Conservation (phyloP, 2,329 filamentous ascomycete species). For the Rosellinia necatrix region DNA sequence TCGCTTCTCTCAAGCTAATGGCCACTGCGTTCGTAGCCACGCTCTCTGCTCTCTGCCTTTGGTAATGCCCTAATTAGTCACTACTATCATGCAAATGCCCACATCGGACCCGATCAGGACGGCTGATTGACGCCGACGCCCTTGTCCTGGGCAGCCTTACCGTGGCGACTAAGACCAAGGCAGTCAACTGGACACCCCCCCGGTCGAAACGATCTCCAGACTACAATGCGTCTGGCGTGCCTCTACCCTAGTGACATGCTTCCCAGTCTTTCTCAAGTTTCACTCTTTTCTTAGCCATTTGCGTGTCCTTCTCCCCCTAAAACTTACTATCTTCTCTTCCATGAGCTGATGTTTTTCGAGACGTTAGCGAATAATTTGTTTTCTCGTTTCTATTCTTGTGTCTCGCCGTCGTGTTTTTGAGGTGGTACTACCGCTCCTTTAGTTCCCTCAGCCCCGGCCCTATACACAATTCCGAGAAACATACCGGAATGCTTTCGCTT, state of each 20-base stretch:
- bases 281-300: conserved; percentile 10
- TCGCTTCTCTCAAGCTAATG: conserved; percentile 1
- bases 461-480: conserved; percentile 9
- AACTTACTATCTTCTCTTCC: not conserved
- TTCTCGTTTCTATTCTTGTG: conserved; percentile 12
- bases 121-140: not conserved
- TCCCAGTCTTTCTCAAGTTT: conserved; percentile 1
- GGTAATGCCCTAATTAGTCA: not conserved
- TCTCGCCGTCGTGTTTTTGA: conserved; percentile 12
- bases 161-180: not conserved
- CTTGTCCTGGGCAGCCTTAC: not conserved
- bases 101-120: too few relatives aligned
- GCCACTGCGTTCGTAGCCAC: not conserved
- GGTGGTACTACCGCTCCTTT: conserved; percentile 24
- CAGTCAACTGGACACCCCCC: too few relatives aligned
- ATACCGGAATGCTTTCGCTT: conserved; percentile 25
- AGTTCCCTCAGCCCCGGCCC: conserved; percentile 2
- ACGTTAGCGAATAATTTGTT: not conserved
- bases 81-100: conserved; percentile 1
- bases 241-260: too few relatives aligned
- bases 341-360: conserved; percentile 23
- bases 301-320: not conserved
- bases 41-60: too few relatives aligned
- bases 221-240: conserved; percentile 13
- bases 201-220: conserved; percentile 28